Evolutionary conservation across 1,284 basidiomycete genomes (phyloP).

Genomic region (Cryptococcus amylolentus): DNA sequence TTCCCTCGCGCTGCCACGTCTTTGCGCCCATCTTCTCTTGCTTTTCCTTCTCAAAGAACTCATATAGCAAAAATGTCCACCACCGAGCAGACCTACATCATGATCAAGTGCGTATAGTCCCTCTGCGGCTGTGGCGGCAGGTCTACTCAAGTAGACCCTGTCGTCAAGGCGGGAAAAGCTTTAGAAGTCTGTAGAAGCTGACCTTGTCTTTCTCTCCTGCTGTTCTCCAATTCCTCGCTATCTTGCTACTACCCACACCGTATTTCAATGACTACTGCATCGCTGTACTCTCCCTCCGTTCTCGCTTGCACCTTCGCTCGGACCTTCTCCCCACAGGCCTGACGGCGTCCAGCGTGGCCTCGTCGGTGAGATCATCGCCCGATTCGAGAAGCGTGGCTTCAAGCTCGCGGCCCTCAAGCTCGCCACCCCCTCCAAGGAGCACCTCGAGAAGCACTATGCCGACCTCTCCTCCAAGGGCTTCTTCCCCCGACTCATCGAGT

Average conservation of each 20-base stretch:
- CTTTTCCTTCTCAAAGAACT: conserved; percentile 3
- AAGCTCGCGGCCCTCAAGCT: conserved; percentile 82
- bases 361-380: conserved; percentile 85
- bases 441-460: conserved; percentile 89
- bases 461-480: conserved; percentile 87
- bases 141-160: not conserved
- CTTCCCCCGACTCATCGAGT: conserved; percentile 89
- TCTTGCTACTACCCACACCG: not conserved
- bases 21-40: conserved; percentile 3
- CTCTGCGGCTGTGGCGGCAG: not conserved
- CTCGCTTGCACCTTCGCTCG: conserved; percentile 3
- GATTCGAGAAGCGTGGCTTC: conserved; percentile 94
- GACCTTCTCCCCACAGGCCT: conserved; percentile 57
- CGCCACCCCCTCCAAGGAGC: conserved; percentile 66
- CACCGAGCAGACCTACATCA: conserved; percentile 55
- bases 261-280: not conserved
- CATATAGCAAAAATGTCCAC: conserved; percentile 46
- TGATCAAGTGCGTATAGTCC: conserved; percentile 51
- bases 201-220: not conserved
- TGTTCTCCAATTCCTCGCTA: not conserved
- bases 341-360: conserved; percentile 96
- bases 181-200: not conserved
- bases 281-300: not conserved
- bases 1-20: not conserved
- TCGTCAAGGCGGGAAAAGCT: not conserved